Base-by-base conservation (phyloP, 306 rosid genomes). In the Cucurbita maxima region DNA sequence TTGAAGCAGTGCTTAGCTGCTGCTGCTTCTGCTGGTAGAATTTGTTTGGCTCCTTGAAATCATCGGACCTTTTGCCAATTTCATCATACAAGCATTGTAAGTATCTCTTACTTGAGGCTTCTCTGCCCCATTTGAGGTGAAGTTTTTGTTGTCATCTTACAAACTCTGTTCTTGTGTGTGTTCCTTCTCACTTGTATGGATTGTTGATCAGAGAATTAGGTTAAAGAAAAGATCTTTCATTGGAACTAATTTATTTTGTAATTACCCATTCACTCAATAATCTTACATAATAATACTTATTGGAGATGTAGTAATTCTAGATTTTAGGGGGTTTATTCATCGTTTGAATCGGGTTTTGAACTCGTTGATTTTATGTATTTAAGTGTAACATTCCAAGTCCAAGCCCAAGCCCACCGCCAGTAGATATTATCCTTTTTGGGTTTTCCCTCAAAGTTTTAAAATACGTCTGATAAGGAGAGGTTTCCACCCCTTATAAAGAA, bases 221-320 rank as follows among this genome's bases (percentile, higher is more conserved):
- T 37, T 38, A n/a, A 72, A 12, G 52, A 66, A 56, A 72, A 36
- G 36, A 53, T 72, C 53, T 56, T 73, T 40, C 4, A 10, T 38
- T 57, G 10, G 48, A 40, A 40, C 76, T 40, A 56, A 57, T 73
- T 54, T 41, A 41, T 18, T 73, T 73, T 73, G 76, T 73, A 73
- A 57, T 73, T 73, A 73, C 66, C 55, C 76, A 56, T 72, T 72
- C 54, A 73, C 53, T 73, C 66, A 73, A 55, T 55, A 72, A 52
- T 22, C 19, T 73, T 56, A 57, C 63, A 38, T 19, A 2, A 20
- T 73, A 54, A 10, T 45, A 3, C 0, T 8, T 10, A 7, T 36
- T 37, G 0, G 13, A 71, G 15, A n/a, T 16, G 7, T 37, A n/a
- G 53, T 6, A 43, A 54, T 18, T n/a, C 7, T 15, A 70, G 58